phyloP scores from a whole-genome alignment of 805 yeast genomes.

The Citeromyces matritensis region DNA sequence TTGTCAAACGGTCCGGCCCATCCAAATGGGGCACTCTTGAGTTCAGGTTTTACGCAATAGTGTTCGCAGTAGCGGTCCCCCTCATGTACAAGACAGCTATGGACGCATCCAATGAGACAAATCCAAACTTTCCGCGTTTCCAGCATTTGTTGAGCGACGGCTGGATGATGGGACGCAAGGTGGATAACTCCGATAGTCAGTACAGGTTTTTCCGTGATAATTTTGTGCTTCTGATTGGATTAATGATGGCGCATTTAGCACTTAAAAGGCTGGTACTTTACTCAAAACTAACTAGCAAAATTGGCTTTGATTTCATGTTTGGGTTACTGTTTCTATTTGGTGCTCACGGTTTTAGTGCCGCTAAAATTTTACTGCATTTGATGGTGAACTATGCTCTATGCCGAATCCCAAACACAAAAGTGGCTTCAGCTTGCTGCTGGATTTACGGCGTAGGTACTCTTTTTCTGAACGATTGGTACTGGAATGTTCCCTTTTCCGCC shows the following conservation, averaged over 20 bases:
- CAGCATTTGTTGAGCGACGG: conserved; percentile 56
- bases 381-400: conserved; percentile 36
- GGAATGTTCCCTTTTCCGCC: conserved; percentile 34
- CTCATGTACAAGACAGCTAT: conserved; percentile 70
- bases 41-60: conserved; percentile 50
- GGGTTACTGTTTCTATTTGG: conserved; percentile 55
- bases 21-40: conserved; percentile 70
- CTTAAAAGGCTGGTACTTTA: conserved; percentile 25
- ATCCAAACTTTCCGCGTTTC: conserved; percentile 56
- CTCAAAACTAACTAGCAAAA: conserved; percentile 18
- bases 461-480: conserved; percentile 59
- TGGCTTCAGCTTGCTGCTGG: conserved; percentile 46
- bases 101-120: conserved; percentile 62
- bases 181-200: conserved; percentile 86
- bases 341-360: conserved; percentile 66
- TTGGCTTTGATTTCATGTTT: conserved; percentile 57
- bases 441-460: conserved; percentile 62
- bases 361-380: conserved; percentile 49
- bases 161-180: conserved; percentile 83
- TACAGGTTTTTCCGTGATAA: conserved; percentile 80
- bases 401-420: conserved; percentile 15
- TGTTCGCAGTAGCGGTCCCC: conserved; percentile 63
- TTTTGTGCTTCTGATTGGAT: conserved; percentile 40
- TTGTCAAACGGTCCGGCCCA: conserved; percentile 14
- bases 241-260: conserved; percentile 37